Base-by-base conservation (phyloP, 2,329 filamentous ascomycete genomes). In the Colletotrichum lupini region DNA sequence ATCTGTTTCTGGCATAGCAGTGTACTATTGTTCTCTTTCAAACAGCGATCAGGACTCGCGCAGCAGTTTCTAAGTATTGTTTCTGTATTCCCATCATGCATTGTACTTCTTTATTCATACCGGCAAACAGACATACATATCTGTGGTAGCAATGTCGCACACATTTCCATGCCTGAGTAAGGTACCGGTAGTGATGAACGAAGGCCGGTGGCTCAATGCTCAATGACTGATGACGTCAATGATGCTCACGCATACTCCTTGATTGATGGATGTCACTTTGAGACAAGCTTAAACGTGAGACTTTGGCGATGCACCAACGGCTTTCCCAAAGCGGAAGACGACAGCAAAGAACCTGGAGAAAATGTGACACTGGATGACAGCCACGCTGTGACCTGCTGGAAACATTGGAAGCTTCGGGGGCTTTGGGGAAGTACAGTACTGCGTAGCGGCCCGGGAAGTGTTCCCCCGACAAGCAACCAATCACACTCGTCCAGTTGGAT, bases 281-380 rank as follows among this genome's bases (percentile, higher is more conserved):
- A 65, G 62, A 56, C 52, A 65, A 65, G 62, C 52, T 65, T 57
- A 57, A 55, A 42, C 12, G 14, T 32, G 53, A 69, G 60, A 69
- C 67, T 56, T 65, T n/a, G 1, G 42, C 62, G 53, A 65, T 49
- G 67, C 28, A 11, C 35, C 32, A 61, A 67, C 63, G 32, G 68
- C 32, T 57, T 28, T 16, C 35, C 8, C 3, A 28, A 42, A 32
- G 46, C 30, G 26, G 30, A 28, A 46, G 2, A 16, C 19, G 42
- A 32, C 22, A 61, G 1, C 35, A 22, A 37, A 22, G 37, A 42
- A 42, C 37, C 37, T 42, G 5, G 37, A 42, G 37, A 42, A 35
- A 67, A 30, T 28, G 14, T n/a, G 28, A 61, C 46, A 71, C 63
- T 56, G 63, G 68, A 71, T 71, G 68, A 67, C 68, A 71, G 68